Base-by-base conservation (phyloP, 495 filamentous ascomycete species). In the Darksidea phi region DNA sequence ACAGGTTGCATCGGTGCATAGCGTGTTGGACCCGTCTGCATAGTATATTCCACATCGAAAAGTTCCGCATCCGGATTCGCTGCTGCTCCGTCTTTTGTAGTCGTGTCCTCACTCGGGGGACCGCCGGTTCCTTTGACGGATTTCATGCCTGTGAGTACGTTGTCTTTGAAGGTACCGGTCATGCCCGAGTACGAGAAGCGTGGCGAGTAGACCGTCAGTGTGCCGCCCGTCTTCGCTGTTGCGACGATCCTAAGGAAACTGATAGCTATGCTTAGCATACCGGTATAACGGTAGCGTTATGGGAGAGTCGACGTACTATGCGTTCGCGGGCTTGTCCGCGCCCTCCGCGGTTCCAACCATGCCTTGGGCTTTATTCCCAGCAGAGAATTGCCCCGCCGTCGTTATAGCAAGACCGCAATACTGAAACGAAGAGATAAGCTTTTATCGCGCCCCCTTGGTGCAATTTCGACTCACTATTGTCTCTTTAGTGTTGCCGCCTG, bases 1-100 rank as follows among this genome's bases (percentile, higher is more conserved):
- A 82, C 76, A 50, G 79, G 81, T 55, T 87, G 85, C 86, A 89
- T 87, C 0, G 87, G 88, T 24, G 88, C 88, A 73, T 87, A 90
- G 70, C 79, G 80, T 4, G 80, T 88, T 36, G 75, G 59, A 5
- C 88, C 88, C 8, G 78, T 81, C 68, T 91, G 88, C 59, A 78
- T 61, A 7, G 76, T 77, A 66, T 87, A 91, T 0, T 83, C 80
- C 21, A 87, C 76, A 0, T 71, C 78, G 50, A 79, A 83, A 21
- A 36, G 46, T 24, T 66, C 57, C 2, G 43, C 65, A 11, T 21
- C 69, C 1, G 57, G 68, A 17, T 42, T 59, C 18, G 57, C 70
- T 5, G 61, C 66, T 24, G 53, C 61, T 38, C 57, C 18, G 47
- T 46, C 48, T 2, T 63, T 51, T 24, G 45, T 37, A 32, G 60